Percentiles rank a stretch among this genome's conserved stretches.
These are phyloP conservation scores for Luffa acutangula DNA, from an alignment of 306 rosid genomes.

Conservation along the genomic window DNA sequence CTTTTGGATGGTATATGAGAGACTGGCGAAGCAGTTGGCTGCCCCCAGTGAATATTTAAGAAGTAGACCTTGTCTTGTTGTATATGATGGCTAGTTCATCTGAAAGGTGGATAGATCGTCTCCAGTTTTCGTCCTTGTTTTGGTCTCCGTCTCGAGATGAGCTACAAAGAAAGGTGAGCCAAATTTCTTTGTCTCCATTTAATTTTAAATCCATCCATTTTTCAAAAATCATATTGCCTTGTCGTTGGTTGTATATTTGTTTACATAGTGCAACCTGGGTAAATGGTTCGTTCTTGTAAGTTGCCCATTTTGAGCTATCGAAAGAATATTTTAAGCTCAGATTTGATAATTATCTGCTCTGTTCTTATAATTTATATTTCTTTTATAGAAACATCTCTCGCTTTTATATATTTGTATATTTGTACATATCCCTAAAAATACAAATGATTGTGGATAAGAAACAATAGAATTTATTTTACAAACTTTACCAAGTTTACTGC, in stretches of 20 bases:
- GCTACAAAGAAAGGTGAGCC: constrained; percentile 55
- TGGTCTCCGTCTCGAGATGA: constrained; percentile 75
- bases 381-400: background rate
- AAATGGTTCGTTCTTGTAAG: background rate
- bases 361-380: background rate
- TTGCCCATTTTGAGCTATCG: background rate
- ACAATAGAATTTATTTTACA: background rate
- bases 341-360: background rate
- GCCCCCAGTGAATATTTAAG: background rate
- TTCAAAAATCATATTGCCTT: background rate
- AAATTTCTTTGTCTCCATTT: background rate
- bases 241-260: background rate
- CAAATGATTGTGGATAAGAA: background rate
- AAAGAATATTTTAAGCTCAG: background rate
- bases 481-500: background rate
- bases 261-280: background rate
- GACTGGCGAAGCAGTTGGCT: background rate
- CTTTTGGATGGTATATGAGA: background rate
- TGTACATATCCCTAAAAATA: background rate
- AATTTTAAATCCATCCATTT: background rate
- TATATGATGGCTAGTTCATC: constrained; percentile 35
- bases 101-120: constrained; percentile 76
- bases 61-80: background rate
- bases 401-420: background rate
- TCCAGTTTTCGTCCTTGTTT: constrained; percentile 63